A percentile compares a stretch with the other conserved stretches of the same genome.
Conservation (phyloP, 2,329 filamentous ascomycete genomes). For the Berkeleyomyces basicola region DNA sequence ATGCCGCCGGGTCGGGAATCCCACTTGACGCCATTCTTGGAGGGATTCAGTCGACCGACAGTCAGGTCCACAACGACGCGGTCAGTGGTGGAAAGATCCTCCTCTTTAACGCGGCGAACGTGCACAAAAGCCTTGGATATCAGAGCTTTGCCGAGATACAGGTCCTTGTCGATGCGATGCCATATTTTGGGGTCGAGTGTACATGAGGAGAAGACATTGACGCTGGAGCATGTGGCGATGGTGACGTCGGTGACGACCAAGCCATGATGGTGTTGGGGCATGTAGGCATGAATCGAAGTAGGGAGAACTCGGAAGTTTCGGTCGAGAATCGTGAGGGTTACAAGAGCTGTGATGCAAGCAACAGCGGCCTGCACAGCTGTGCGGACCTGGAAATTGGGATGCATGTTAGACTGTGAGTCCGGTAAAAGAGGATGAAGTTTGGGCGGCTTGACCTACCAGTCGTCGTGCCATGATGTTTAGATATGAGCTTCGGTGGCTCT, state of each 20-base stretch:
- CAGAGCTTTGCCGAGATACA: conserved; percentile 63
- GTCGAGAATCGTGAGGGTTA: conserved; percentile 70
- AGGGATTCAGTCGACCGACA: conserved; percentile 57
- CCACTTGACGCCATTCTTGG: conserved; percentile 39
- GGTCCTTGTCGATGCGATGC: conserved; percentile 78
- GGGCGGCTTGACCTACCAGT: conserved; percentile 1
- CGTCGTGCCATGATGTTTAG: conserved; percentile 8
- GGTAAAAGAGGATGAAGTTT: not conserved
- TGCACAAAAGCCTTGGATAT: conserved; percentile 64
- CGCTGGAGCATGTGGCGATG: conserved; percentile 54
- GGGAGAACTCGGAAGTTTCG: conserved; percentile 77
- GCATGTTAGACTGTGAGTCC: not conserved
- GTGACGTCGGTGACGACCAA: conserved; percentile 75
- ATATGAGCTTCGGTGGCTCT: not conserved
- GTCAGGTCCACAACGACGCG: conserved; percentile 65
- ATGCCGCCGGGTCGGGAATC: conserved; percentile 61
- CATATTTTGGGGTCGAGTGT: conserved; percentile 54
- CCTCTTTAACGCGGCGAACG: conserved; percentile 69
- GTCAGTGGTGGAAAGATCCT: conserved; percentile 58
- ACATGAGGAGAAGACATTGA: conserved; percentile 63
- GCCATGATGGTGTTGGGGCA: conserved; percentile 72
- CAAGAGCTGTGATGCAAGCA: conserved; percentile 46
- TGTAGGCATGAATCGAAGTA: conserved; percentile 67
- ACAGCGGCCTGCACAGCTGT: conserved; percentile 61
- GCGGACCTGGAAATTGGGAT: conserved; percentile 29